Evolutionary conservation across 2,329 filamentous ascomycete species (phyloP), one percentile per base, ranked within the genome.

Genomic region (Calonectria ilicicola): DNA sequence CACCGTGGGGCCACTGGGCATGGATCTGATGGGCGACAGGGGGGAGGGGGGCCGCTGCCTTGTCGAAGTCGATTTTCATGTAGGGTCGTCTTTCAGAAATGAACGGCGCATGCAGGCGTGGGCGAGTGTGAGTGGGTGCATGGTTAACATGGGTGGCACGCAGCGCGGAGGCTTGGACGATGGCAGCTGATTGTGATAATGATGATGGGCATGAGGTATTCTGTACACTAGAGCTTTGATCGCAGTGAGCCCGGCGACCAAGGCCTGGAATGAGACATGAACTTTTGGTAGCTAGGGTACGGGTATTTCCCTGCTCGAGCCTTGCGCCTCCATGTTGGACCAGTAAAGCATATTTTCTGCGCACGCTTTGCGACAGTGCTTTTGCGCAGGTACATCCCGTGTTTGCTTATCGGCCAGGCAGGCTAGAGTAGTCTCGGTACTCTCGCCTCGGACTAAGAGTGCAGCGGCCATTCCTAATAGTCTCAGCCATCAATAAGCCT

Each of bases 401-500:
- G 53, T 29, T 56, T 35, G 53, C 35, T 40, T 60, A 60, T 60
- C 53, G 23, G 53, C 53, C 53, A 60, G 53, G 32, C 5, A 60
- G 21, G 35, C 32, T 40, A 40, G 53, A 27, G 53, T 58, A 10
- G 53, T 38, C 53, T 60, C 35, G 53, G 53, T 40, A 27, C 53
- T 60, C 32, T 60, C 53, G 53, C 53, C 53, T 63, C 27, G 26
- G 8, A 46, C 38, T 46, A 46, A 63, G 26, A 63, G 58, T 32
- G 38, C 58, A 46, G 58, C 40, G 40, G 23, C 58, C 58, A 46
- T 63, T 63, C 38, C 58, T 29, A 46, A 63, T 46, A 63, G 58
- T 63, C 58, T 63, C 58, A 44, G 58, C 58, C 58, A 63, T 63
- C 40, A 60, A 60, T 40, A 60, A 40, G 58, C 58, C 58, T 63